phyloP scores from a whole-genome alignment of 2,329 filamentous ascomycete species.

The Cladobotryum mycophilum region DNA sequence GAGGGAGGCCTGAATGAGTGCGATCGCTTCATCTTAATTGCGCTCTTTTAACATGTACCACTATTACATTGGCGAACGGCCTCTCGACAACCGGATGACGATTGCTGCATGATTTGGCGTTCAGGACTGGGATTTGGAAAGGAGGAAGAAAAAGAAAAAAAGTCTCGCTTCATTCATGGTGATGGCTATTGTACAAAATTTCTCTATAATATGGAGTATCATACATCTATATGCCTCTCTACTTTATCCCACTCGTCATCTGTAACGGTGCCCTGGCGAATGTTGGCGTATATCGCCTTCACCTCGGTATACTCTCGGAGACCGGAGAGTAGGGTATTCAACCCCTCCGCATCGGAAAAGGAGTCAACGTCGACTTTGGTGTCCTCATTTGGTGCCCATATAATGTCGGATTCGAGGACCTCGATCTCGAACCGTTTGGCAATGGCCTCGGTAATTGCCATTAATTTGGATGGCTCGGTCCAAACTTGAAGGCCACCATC shows the following conservation, averaged over 20 bases:
- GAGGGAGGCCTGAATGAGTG: slow-evolving; percentile 15
- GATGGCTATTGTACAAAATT: slow-evolving; percentile 11
- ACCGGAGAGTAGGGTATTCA: slow-evolving; percentile 54
- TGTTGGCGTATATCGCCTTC: slow-evolving; percentile 74
- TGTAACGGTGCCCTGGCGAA: slow-evolving; percentile 41
- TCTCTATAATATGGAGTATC: slow-evolving; percentile 7
- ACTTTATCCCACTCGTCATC: slow-evolving; percentile 51
- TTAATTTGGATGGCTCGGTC: slow-evolving; percentile 29
- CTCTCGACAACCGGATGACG: background rate
- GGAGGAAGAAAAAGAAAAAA: no score
- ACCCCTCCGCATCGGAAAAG: slow-evolving; percentile 45
- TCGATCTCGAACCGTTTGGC: slow-evolving; percentile 57
- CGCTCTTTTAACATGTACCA: background rate
- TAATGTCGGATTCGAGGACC: slow-evolving; percentile 69
- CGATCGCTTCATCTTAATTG: background rate
- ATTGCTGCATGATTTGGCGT: slow-evolving; percentile 12
- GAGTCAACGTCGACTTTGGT: slow-evolving; percentile 61
- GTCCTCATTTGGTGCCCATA: slow-evolving; percentile 80
- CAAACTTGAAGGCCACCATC: slow-evolving; percentile 63
- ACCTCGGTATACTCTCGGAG: slow-evolving; percentile 66
- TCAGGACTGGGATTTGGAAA: background rate
- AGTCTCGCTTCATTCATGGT: slow-evolving; percentile 1
- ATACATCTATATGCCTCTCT: slow-evolving; percentile 47
- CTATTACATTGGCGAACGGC: background rate
- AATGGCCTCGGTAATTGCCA: slow-evolving; percentile 40